phyloP scores from a whole-genome alignment of 345 rosid genomes.

The Boechera divaricarpa region DNA sequence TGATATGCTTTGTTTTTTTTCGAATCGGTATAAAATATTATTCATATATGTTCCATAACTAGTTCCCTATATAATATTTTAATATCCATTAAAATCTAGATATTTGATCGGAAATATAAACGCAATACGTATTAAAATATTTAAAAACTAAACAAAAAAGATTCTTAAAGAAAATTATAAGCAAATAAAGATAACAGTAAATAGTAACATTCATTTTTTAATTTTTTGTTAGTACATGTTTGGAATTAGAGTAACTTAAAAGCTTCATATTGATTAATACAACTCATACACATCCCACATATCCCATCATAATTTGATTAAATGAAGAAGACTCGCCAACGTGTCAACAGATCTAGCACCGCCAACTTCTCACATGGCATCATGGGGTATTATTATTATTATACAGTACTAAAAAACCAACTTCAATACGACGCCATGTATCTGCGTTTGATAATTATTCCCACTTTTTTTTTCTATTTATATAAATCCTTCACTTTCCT shows the following conservation, averaged over 20 bases:
- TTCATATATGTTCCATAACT: too few species aligned
- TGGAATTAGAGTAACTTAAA: slow-evolving; percentile 37
- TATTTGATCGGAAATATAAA: too few species aligned
- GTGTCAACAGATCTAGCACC: slow-evolving; percentile 49
- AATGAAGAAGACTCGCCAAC: slow-evolving; percentile 21
- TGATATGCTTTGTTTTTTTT: background rate
- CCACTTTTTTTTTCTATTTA: slow-evolving; percentile 21
- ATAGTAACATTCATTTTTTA: background rate
- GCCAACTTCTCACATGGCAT: slow-evolving; percentile 45
- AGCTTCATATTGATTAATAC: slow-evolving; percentile 30
- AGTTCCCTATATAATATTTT: too few species aligned
- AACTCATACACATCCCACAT: slow-evolving; percentile 44
- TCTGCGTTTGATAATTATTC: slow-evolving; percentile 35
- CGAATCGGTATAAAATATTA: too few species aligned
- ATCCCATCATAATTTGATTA: slow-evolving; percentile 30
- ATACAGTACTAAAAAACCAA: slow-evolving; percentile 2
- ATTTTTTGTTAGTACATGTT: slow-evolving; percentile 6
- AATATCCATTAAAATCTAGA: too few species aligned
- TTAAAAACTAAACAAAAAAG: too few species aligned
- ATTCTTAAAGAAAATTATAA: background rate
- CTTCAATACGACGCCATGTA: slow-evolving; percentile 46
- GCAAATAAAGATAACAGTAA: background rate
- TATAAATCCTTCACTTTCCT: slow-evolving; percentile 35
- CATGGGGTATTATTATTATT: slow-evolving; percentile 19
- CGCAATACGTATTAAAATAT: background rate